phyloP scores from a whole-genome alignment of 805 yeast genomes.

The Candida quercuum region DNA sequence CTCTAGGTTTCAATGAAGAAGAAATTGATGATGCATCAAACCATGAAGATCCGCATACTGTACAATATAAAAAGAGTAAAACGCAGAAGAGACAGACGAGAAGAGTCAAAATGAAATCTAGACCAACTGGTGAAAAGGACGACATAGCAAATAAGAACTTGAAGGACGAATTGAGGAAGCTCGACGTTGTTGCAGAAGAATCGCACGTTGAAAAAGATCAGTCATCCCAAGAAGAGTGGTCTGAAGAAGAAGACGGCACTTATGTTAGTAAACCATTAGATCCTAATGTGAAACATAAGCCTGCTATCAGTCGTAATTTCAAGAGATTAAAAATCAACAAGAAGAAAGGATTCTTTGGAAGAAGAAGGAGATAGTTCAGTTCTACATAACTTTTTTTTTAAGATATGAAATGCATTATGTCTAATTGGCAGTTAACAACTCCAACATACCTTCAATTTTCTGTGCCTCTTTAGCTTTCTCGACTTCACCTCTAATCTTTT shows the following conservation, averaged over 20 bases:
- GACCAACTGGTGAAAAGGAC: conserved; percentile 25
- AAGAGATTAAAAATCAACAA: conserved; percentile 46
- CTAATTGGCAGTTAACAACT: conserved; percentile 56
- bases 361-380: conserved; percentile 15
- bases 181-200: conserved; percentile 7
- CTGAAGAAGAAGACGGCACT: conserved; percentile 8
- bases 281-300: conserved; percentile 29
- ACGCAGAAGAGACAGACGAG: conserved; percentile 30
- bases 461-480: conserved; percentile 82
- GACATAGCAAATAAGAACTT: conserved; percentile 25
- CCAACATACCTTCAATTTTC: conserved; percentile 90
- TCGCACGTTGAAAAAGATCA: conserved; percentile 19
- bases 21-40: conserved; percentile 6
- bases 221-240: conserved; percentile 14
- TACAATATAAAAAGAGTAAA: conserved; percentile 23
- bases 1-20: conserved; percentile 14
- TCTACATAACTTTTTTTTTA: not conserved
- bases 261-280: conserved; percentile 18
- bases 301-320: conserved; percentile 31
- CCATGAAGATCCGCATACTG: conserved; percentile 10
- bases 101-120: conserved; percentile 20
- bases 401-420: not conserved
- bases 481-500: conserved; percentile 63
- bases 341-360: conserved; percentile 34
- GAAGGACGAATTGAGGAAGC: conserved; percentile 14